phyloP scores from a whole-genome alignment of 1,139 yeast species.

The Debaryomyces coudertii region DNA sequence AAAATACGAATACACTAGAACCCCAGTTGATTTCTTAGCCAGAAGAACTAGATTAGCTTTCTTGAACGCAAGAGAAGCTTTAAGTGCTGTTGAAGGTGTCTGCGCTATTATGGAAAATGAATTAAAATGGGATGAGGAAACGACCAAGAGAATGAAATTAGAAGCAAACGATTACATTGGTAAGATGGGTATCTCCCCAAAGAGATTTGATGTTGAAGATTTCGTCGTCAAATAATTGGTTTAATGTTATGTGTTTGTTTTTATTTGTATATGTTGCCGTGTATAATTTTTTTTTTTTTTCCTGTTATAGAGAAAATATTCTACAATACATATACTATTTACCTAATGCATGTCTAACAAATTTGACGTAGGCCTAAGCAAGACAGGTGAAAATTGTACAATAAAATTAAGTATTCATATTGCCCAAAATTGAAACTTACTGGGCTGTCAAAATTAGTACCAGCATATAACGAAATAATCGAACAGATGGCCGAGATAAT shows the following conservation, averaged over 20 bases:
- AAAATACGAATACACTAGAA: slow-evolving; percentile 81
- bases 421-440: slow-evolving; percentile 24
- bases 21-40: slow-evolving; percentile 87
- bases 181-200: slow-evolving; percentile 55
- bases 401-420: slow-evolving; percentile 23
- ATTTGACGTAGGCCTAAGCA: no score
- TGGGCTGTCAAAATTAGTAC: slow-evolving; percentile 17
- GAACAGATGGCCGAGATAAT: slow-evolving; percentile 21
- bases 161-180: slow-evolving; percentile 62
- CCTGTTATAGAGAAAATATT: slow-evolving; percentile 7
- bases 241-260: slow-evolving; percentile 1
- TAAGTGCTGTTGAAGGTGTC: slow-evolving; percentile 79
- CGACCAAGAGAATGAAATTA: slow-evolving; percentile 57
- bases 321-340: slow-evolving; percentile 3
- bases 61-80: slow-evolving; percentile 85
- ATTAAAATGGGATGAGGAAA: slow-evolving; percentile 69
- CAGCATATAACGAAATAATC: slow-evolving; percentile 20
- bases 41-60: slow-evolving; percentile 94
- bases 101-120: slow-evolving; percentile 84
- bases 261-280: slow-evolving; percentile 5
- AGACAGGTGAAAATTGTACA: no score
- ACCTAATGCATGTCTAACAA: background rate
- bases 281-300: slow-evolving; percentile 5
- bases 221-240: slow-evolving; percentile 22
- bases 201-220: slow-evolving; percentile 41